phyloP scores from a whole-genome alignment of 208 protist species.

The Histomonas meleagridis region DNA sequence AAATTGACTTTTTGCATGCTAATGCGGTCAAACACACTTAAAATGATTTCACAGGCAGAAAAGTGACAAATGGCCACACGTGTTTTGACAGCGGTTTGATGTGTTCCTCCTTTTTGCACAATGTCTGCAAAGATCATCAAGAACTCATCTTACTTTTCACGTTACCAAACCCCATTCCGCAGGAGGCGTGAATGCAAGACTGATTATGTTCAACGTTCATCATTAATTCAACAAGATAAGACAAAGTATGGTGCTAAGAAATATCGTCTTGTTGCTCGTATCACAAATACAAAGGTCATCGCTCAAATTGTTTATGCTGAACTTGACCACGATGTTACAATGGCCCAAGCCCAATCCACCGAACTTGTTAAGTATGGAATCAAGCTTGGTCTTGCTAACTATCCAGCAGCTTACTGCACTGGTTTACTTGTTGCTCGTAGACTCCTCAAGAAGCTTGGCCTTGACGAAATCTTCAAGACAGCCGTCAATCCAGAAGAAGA shows the following conservation, averaged over 20 bases:
- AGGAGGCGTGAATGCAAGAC: conserved; percentile 81
- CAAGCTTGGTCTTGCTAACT: conserved; percentile 88
- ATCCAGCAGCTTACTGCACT: conserved; percentile 71
- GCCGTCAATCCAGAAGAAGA: conserved; percentile 62
- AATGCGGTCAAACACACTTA: too few species aligned
- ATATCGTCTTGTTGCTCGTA: conserved; percentile 88
- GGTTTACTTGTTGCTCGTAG: conserved; percentile 87
- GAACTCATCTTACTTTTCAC: conserved; percentile 82
- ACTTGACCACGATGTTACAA: conserved; percentile 77
- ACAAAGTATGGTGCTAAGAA: conserved; percentile 94
- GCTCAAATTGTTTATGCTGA: conserved; percentile 82
- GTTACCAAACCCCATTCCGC: conserved; percentile 91
- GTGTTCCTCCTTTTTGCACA: neutral
- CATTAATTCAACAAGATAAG: conserved; percentile 88
- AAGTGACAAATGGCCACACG: too few species aligned
- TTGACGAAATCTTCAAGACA: conserved; percentile 72
- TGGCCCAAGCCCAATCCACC: too few species aligned
- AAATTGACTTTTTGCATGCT: too few species aligned
- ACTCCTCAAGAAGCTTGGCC: conserved; percentile 74
- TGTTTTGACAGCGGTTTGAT: too few species aligned
- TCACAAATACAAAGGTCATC: conserved; percentile 71
- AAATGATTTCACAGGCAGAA: too few species aligned
- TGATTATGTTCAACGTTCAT: conserved; percentile 82
- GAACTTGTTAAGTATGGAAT: conserved; percentile 86
- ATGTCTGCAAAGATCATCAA: conserved; percentile 58